Base-by-base conservation (phyloP, 164 flowering plant species). In the Berberis vulgaris region DNA sequence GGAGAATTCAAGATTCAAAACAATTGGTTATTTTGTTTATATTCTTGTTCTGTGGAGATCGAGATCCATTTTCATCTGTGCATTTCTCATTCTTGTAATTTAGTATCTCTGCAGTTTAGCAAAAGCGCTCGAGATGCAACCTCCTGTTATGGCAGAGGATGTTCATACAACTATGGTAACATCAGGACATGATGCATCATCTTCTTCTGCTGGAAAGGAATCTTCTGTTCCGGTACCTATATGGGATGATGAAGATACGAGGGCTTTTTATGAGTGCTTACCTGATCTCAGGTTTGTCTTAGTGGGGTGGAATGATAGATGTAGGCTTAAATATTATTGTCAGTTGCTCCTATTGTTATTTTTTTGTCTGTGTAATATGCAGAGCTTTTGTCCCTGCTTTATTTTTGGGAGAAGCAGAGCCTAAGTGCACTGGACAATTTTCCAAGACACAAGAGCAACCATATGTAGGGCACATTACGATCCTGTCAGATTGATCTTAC, bases 351-450 rank as follows among this genome's bases (percentile, higher is more conserved):
- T 46, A n/a, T n/a, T 45, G 10, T 43, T 49, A 41, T 10, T 5
- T 49, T 47, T 45, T 1, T 40, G 11, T 64, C 47, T 61, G 41
- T 66, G 44, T 68, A 65, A 45, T 70, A 49, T 65, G 53, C 79
- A 94, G 99, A 72, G 97, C 99, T 71, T 94, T 87, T 81, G 99
- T 94, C 73, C 99, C 99, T 60, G 99, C 99, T 56, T 97, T 94
- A 41, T 71, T 94, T 55, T 72, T 94, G 79, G 99, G 97, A 63
- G 99, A 91, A 73, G 77, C 86, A 55, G 97, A 94, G 71, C 76
- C 89, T 12, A 94, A 86, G 80, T 67, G 49, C 41, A 76, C 70
- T 69, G 99, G 89, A 50, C 95, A 82, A 72, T 74, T 88, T 60
- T 44, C 81, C 58, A 94, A 89, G 81, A 57, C 81, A 11, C 86